Conservation (phyloP, 768 basidiomycete species). For the Cantharellus anzutake region DNA sequence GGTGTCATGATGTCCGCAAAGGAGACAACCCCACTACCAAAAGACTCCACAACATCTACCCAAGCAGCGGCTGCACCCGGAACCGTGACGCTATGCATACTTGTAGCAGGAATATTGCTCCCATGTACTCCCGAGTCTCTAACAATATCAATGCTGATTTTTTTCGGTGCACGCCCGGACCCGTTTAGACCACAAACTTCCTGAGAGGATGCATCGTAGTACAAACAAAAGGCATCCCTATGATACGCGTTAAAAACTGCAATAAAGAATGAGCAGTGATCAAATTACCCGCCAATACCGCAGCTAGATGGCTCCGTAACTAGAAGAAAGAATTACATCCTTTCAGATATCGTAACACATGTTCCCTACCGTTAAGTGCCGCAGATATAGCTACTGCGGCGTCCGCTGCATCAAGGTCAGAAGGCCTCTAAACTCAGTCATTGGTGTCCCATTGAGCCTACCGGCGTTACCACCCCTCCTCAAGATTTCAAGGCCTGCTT, state of each 20-base stretch:
- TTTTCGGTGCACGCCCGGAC: conserved; percentile 71
- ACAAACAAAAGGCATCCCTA: conserved; percentile 84
- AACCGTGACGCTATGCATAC: conserved; percentile 46
- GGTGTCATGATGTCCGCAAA: conserved; percentile 64
- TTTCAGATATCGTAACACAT: background rate
- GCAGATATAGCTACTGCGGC: conserved; percentile 88
- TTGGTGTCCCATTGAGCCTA: conserved; percentile 15
- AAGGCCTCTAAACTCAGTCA: background rate
- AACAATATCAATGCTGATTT: conserved; percentile 54
- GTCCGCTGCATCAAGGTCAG: conserved; percentile 38
- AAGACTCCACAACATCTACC: conserved; percentile 68
- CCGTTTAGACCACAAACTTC: conserved; percentile 80
- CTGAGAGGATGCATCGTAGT: conserved; percentile 70
- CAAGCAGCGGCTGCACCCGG: conserved; percentile 86
- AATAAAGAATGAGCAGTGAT: conserved; percentile 2
- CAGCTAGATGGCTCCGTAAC: conserved; percentile 35
- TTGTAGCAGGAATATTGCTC: conserved; percentile 48
- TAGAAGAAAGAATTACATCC: conserved; percentile 35
- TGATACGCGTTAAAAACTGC: background rate
- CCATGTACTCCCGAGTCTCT: conserved; percentile 50
- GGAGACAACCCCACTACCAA: conserved; percentile 57
- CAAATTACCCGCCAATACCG: conserved; percentile 72
- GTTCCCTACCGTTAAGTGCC: conserved; percentile 44
- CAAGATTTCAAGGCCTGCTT: conserved; percentile 83
- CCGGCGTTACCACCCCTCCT: conserved; percentile 92